Evolutionary conservation across 2,329 filamentous ascomycete species (phyloP).

Genomic region (Fusarium temperatum): DNA sequence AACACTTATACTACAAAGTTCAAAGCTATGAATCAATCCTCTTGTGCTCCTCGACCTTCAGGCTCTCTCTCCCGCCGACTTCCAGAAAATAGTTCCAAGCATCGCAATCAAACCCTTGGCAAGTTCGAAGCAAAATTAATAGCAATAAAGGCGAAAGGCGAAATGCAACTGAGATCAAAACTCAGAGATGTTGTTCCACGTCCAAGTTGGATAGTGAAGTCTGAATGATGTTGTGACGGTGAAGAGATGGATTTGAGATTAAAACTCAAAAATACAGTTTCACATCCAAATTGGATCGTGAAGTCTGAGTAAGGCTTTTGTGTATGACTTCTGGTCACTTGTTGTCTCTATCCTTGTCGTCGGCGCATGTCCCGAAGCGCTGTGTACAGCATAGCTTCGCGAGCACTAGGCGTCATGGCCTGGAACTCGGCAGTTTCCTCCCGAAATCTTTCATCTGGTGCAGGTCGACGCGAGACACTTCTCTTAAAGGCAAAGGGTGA

Average conservation of each 20-base stretch:
- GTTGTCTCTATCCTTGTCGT: not conserved
- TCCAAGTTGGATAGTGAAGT: constrained; percentile 7
- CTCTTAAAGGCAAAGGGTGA: not conserved
- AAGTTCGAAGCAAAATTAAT: fast-evolving
- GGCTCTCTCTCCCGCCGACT: not conserved
- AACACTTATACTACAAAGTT: not conserved
- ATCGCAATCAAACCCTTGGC: not conserved
- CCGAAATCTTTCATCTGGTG: not conserved
- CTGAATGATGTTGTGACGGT: constrained; percentile 5
- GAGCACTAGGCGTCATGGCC: not conserved
- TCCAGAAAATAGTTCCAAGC: too few relatives aligned
- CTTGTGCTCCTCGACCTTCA: not conserved
- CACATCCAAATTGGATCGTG: not conserved
- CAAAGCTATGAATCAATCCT: not conserved
- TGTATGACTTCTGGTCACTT: not conserved
- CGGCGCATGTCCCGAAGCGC: not conserved
- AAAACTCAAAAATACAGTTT: not conserved
- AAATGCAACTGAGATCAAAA: constrained; percentile 15
- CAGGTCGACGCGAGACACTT: not conserved
- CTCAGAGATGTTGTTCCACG: not conserved
- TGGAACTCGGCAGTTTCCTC: not conserved
- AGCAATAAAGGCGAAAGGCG: not conserved
- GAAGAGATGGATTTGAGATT: not conserved
- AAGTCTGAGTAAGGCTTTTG: not conserved
- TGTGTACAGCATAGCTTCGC: not conserved